Evolutionary conservation across 2,329 filamentous ascomycete genomes (phyloP).

Genomic region (Westerdykella ornata): DNA sequence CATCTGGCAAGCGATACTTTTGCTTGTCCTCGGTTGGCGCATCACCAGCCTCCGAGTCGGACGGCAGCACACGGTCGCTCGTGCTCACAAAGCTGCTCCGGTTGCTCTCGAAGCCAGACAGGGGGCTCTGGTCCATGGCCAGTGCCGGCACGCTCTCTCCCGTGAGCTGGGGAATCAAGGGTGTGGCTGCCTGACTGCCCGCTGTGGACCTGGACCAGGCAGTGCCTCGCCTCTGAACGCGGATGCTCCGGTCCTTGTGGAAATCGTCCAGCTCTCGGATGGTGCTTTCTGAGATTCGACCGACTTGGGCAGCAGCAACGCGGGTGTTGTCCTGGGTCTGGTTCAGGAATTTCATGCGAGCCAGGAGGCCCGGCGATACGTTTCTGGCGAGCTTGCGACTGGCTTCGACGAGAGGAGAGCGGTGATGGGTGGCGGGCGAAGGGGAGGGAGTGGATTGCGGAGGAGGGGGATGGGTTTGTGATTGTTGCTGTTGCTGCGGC

Average conservation of each 20-base stretch:
- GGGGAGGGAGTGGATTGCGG: constrained; percentile 1
- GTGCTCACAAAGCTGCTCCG: constrained; percentile 45
- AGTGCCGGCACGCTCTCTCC: constrained; percentile 21
- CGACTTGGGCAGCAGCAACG: constrained; percentile 45
- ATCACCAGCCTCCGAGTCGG: constrained; percentile 43
- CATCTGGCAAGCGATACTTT: constrained; percentile 68
- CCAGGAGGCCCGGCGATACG: constrained; percentile 40
- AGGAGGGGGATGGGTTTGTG: no score
- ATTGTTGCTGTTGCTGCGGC: not conserved
- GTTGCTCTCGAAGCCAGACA: constrained; percentile 40
- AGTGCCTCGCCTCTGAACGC: constrained; percentile 59
- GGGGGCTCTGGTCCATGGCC: constrained; percentile 32
- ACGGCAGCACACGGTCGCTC: constrained; percentile 50
- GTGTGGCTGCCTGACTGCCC: constrained; percentile 38
- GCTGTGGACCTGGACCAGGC: constrained; percentile 57
- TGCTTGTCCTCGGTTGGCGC: constrained; percentile 60
- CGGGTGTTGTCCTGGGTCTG: constrained; percentile 32
- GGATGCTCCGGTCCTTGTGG: constrained; percentile 51
- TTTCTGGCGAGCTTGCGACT: constrained; percentile 34
- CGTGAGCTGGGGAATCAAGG: constrained; percentile 26
- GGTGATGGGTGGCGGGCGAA: constrained; percentile 5
- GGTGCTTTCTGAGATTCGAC: constrained; percentile 64
- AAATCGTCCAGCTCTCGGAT: constrained; percentile 62
- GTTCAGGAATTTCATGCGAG: constrained; percentile 41
- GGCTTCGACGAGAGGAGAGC: constrained; percentile 6